Percentiles rank a stretch among this genome's conserved stretches.
phyloP scores from a whole-genome alignment of 139 green algal genomes.

The Closterium sp. region DNA sequence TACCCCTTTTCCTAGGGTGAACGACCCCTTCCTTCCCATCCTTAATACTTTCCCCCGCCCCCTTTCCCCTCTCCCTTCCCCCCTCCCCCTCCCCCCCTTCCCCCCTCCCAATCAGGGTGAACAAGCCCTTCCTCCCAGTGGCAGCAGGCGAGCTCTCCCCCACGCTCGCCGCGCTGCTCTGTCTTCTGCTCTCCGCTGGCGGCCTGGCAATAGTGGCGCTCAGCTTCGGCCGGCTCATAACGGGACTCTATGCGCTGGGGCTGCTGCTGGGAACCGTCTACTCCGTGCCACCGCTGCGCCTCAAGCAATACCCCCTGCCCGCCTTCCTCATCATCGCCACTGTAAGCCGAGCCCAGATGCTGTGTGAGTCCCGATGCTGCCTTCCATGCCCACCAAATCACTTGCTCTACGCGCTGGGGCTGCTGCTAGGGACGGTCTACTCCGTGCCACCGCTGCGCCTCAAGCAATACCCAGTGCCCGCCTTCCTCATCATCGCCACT shows the following conservation, averaged over 20 bases:
- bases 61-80: slow-evolving; percentile 48
- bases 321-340: slow-evolving; percentile 98
- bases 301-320: slow-evolving; percentile 90
- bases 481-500: slow-evolving; percentile 94
- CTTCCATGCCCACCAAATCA: too few relatives aligned
- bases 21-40: slow-evolving; percentile 99
- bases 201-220: slow-evolving; percentile 73
- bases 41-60: too few relatives aligned
- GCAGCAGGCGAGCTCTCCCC: slow-evolving; percentile 73
- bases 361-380: background rate
- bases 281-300: slow-evolving; percentile 87
- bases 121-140: slow-evolving; percentile 98
- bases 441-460: slow-evolving; percentile 90
- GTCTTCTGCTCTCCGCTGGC: slow-evolving; percentile 66
- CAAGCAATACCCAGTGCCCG: slow-evolving; percentile 88
- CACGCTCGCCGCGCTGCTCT: slow-evolving; percentile 61
- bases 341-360: too few relatives aligned
- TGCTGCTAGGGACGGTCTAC: slow-evolving; percentile 97
- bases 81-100: too few relatives aligned
- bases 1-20: slow-evolving; percentile 62
- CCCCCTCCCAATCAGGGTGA: slow-evolving; percentile 62
- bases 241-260: slow-evolving; percentile 82
- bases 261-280: slow-evolving; percentile 96
- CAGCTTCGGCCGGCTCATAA: slow-evolving; percentile 89
- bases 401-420: slow-evolving; percentile 81